Base-by-base conservation (phyloP, 208 protist genomes). In the Trypanosoma platydactyli region DNA sequence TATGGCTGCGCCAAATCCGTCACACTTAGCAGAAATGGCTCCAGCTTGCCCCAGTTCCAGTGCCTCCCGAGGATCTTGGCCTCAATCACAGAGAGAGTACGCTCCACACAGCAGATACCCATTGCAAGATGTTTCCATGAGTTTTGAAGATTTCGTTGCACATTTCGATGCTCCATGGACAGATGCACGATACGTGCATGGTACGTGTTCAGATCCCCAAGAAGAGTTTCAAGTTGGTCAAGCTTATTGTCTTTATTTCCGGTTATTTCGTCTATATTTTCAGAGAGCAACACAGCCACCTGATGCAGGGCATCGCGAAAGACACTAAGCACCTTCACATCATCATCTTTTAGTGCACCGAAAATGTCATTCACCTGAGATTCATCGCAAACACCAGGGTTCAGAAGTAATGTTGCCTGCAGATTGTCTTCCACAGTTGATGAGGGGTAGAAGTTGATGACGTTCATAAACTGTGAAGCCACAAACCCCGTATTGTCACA, bases 181-280 rank as follows among this genome's bases (percentile, higher is more conserved):
- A 76, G 65, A 27, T 83, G 79, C 16, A 64, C 50, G 40, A 93
- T 60, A 64, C 81, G 78, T 0, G 55, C 76, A 42, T 93, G 83
- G 54, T 81, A 76, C 45, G 64, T 68, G 35, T 84, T 79, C 24
- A 92, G 71, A 41, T 84, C 82, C 12, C 56, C 60, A n/a, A 95
- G 41, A 7, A 81, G 68, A 27, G 54, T 51, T 44, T 85, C 82
- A 33, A 89, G 63, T n/a, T 71, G 51, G 7, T 75, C 63, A 46
- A 95, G 59, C 33, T 76, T 49, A 9, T 62, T 65, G 27, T 81
- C 69, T 66, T 40, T 49, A 50, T 76, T 73, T 30, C 67, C 63
- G 25, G 69, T 54, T 30, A 91, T 65, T 56, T 78, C 45, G 40
- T 77, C 77, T 20, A 95, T 58, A 45, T 88, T 73, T 12, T 55